Percentiles rank a stretch among this genome's conserved stretches.
Evolutionary conservation across 441 rosid species (phyloP).

Genomic region (Breynia disticha): DNA sequence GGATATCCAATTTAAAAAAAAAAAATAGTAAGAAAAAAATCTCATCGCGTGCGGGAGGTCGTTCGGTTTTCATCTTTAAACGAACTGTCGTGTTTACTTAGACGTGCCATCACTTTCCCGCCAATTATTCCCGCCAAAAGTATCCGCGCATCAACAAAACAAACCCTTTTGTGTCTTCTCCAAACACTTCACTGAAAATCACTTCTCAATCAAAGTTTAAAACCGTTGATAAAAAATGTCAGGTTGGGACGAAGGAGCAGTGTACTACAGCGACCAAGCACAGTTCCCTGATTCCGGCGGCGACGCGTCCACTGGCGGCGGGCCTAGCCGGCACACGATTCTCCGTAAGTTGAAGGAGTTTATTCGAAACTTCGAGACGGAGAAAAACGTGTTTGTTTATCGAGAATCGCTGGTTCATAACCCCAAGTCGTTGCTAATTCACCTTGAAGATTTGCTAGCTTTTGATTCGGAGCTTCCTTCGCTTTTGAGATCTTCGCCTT

Average conservation of each 20-base stretch:
- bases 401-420: conserved; percentile 73
- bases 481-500: conserved; percentile 65
- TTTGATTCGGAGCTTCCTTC: conserved; percentile 81
- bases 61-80: too few species aligned
- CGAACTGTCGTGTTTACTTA: too few species aligned
- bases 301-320: conserved; percentile 22
- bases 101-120: conserved; percentile 42
- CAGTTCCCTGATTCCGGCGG: conserved; percentile 60
- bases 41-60: too few species aligned
- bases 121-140: conserved; percentile 48
- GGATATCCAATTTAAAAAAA: too few species aligned
- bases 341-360: conserved; percentile 77
- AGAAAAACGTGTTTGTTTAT: conserved; percentile 62
- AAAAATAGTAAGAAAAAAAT: too few species aligned
- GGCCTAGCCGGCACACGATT: conserved; percentile 50
- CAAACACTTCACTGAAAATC: too few species aligned
- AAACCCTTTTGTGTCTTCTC: not conserved
- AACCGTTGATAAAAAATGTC: conserved; percentile 38
- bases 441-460: conserved; percentile 71
- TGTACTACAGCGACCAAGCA: conserved; percentile 87
- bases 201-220: too few species aligned
- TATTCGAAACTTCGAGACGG: conserved; percentile 63
- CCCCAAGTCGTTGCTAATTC: conserved; percentile 54
- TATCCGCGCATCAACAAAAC: not conserved
- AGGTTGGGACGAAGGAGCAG: conserved; percentile 96